Base-by-base conservation (phyloP, 345 rosid species). In the Aquilaria malaccensis region DNA sequence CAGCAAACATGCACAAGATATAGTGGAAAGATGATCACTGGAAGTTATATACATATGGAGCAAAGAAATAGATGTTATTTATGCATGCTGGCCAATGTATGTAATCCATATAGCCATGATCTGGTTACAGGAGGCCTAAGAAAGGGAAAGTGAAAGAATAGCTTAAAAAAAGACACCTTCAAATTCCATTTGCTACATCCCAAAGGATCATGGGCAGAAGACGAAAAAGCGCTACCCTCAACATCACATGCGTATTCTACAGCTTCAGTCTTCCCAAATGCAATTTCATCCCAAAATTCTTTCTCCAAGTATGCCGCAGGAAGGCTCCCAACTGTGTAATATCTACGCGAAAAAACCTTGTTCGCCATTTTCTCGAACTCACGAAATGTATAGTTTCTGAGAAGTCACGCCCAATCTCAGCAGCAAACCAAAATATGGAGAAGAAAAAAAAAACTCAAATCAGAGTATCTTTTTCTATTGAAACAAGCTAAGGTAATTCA, bases 181-280 rank as follows among this genome's bases (percentile, higher is more conserved):
- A 95, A 89, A 80, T 91, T 95, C 91, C 95, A 91, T 69, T 91
- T 87, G 95, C 99, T 95, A 85, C 69, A 82, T 78, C 99, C 99
- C 67, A 95, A 94, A 1, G 82, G 90, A 75, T 95, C 99, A 67
- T 70, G 67, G 64, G 87, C 79, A 72, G 86, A 84, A 64, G 96
- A 91, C 72, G 99, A 95, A 77, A 95, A 95, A 68, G 99, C 99
- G 70, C 90, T 91, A 63, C 99, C 99, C 70, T 95, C 99, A 79
- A 95, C 99, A 79, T 95, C 98, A 64, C 99, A 95, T 50, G 99
- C 99, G 86, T 95, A 95, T 79, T 95, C 99, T 77, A 95, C 99
- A 59, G 86, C 72, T 78, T 95, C 99, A 59, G 85, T 87, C 88
- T 84, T 95, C 74, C 99, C 99, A 77, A 81, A 75, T 12, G 89